phyloP scores from a whole-genome alignment of 805 yeast species.

The Candida vaughaniae region DNA sequence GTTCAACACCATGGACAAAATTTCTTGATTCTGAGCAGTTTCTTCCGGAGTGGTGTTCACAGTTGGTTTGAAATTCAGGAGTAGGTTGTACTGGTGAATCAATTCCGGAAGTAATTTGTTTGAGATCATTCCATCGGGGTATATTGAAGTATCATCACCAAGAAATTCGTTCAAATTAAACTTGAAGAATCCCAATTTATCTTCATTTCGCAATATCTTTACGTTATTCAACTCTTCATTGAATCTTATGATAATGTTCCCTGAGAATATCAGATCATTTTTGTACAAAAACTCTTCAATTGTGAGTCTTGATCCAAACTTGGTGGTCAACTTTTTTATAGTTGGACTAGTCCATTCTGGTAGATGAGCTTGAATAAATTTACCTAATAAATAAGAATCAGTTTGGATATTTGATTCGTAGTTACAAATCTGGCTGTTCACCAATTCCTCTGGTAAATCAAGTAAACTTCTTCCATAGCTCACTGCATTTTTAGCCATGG shows the following conservation, averaged over 20 bases:
- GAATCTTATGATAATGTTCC: slow-evolving; percentile 50
- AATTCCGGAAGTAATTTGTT: slow-evolving; percentile 72
- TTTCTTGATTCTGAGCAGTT: slow-evolving; percentile 34
- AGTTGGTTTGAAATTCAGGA: slow-evolving; percentile 25
- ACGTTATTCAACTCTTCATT: slow-evolving; percentile 56
- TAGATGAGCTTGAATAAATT: slow-evolving; percentile 36
- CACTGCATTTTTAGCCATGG: slow-evolving; percentile 13
- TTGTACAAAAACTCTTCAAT: slow-evolving; percentile 28
- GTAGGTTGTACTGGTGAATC: slow-evolving; percentile 39
- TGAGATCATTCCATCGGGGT: slow-evolving; percentile 56
- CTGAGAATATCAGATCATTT: slow-evolving; percentile 19
- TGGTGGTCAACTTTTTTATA: slow-evolving; percentile 33
- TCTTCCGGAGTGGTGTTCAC: slow-evolving; percentile 28
- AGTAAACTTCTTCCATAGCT: slow-evolving; percentile 23
- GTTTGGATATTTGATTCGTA: slow-evolving; percentile 42
- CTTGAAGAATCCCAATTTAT: slow-evolving; percentile 48
- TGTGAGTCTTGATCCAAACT: slow-evolving; percentile 33
- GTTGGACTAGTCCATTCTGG: slow-evolving; percentile 6
- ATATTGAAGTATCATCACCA: slow-evolving; percentile 12
- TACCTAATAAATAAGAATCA: slow-evolving; percentile 67
- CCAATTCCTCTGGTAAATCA: slow-evolving; percentile 49
- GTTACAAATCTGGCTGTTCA: slow-evolving; percentile 43
- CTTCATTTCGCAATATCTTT: slow-evolving; percentile 50
- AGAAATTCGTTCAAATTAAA: slow-evolving; percentile 26
- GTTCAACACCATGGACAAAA: slow-evolving; percentile 37